Percentiles rank a stretch among this genome's conserved stretches.
Conservation (phyloP, 2,329 filamentous ascomycete genomes). For the Pezicula carpinea region DNA sequence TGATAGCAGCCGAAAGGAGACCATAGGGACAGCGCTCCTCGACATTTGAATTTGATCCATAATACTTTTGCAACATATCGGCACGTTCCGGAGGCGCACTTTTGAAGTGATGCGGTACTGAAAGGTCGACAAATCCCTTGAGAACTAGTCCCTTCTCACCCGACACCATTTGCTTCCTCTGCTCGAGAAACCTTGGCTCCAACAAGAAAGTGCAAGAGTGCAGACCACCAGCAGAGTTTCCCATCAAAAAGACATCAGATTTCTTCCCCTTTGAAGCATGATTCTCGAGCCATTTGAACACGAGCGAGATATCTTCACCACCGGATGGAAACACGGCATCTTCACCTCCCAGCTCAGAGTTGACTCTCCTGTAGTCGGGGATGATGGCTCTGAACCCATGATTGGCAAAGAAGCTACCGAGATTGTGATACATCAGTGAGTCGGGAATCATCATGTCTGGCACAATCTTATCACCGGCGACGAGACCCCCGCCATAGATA, state of each 20-base stretch:
- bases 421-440: slow-evolving; percentile 23
- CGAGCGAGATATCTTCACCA: slow-evolving; percentile 23
- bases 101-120: slow-evolving; percentile 21
- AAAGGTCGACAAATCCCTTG: slow-evolving; percentile 19
- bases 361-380: slow-evolving; percentile 25
- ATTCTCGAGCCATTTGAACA: slow-evolving; percentile 18
- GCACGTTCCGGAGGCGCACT: slow-evolving; percentile 1
- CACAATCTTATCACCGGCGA: slow-evolving; percentile 20
- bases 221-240: slow-evolving; percentile 28
- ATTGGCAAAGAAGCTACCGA: slow-evolving; percentile 24
- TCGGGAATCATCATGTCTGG: slow-evolving; percentile 9
- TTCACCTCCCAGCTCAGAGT: slow-evolving; percentile 17
- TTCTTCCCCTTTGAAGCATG: slow-evolving; percentile 4
- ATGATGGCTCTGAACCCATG: slow-evolving; percentile 21
- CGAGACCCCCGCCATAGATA: slow-evolving; percentile 26
- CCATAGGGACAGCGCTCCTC: slow-evolving; percentile 15
- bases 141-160: slow-evolving; percentile 10
- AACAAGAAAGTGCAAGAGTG: slow-evolving; percentile 26
- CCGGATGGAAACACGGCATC: slow-evolving; percentile 23
- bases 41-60: slow-evolving; percentile 10
- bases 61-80: slow-evolving; percentile 18
- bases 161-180: slow-evolving; percentile 12
- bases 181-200: slow-evolving; percentile 12
- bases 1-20: slow-evolving; percentile 12
- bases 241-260: slow-evolving; percentile 22